Evolutionary conservation across 2,329 filamentous ascomycete species (phyloP).

Genomic region (Rhinocladiella similis): DNA sequence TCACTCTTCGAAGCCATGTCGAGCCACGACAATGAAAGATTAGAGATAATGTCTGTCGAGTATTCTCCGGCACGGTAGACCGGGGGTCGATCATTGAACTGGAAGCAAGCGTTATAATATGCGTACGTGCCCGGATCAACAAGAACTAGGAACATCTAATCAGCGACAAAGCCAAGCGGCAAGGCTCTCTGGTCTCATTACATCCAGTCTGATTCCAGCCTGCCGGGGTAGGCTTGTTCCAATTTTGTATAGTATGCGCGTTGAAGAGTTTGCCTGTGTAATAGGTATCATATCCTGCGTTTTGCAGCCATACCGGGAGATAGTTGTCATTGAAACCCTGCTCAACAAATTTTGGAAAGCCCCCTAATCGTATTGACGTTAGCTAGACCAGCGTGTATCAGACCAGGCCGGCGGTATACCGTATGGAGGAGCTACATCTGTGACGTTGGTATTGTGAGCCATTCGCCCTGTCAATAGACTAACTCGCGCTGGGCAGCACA

Average conservation of each 20-base stretch:
- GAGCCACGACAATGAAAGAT: too few relatives aligned
- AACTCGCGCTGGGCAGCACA: conserved; percentile 69
- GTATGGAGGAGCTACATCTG: conserved; percentile 50
- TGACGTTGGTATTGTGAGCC: conserved; percentile 72
- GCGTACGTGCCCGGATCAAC: conserved; percentile 58
- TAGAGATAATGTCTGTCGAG: too few relatives aligned
- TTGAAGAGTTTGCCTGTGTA: conserved; percentile 59
- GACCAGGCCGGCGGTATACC: conserved; percentile 27
- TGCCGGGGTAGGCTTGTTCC: conserved; percentile 33
- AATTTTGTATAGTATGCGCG: conserved; percentile 51
- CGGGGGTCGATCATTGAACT: too few relatives aligned
- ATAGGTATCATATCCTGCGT: conserved; percentile 54
- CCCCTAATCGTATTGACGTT: too few relatives aligned
- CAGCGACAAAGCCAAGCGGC: not conserved
- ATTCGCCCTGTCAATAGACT: conserved; percentile 65
- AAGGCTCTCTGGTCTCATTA: too few relatives aligned
- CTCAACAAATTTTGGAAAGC: conserved; percentile 53
- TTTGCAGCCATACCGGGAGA: conserved; percentile 54
- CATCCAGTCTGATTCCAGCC: too few relatives aligned
- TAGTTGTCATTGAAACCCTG: conserved; percentile 53
- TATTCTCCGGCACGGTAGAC: too few relatives aligned
- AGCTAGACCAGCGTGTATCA: too few relatives aligned
- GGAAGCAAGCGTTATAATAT: conserved; percentile 61
- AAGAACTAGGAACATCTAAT: conserved; percentile 39
- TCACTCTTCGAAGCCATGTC: too few relatives aligned